These are phyloP conservation scores for Dalbergia oliveri DNA, from an alignment of 306 rosid genomes.

Conservation along the genomic window DNA sequence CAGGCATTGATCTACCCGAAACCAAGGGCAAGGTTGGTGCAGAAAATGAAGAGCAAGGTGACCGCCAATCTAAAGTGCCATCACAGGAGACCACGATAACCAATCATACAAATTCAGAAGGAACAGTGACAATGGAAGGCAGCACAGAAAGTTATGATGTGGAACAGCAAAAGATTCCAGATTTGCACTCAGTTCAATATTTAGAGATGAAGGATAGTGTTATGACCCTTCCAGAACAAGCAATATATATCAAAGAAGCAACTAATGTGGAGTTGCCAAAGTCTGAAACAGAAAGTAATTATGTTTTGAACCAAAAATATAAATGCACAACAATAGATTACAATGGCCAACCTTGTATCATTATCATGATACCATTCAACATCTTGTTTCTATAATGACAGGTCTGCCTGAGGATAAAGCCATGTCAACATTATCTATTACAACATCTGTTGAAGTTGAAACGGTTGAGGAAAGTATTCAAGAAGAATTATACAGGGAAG, in stretches of 20 bases:
- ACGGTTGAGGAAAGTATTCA: neutral
- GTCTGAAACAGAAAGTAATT: neutral
- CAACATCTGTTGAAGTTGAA: slow-evolving; percentile 1
- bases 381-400: neutral
- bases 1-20: neutral
- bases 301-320: neutral
- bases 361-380: no score
- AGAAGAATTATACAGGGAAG: neutral
- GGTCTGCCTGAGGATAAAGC: slow-evolving; percentile 21
- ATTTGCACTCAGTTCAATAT: neutral
- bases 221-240: neutral
- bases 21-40: neutral
- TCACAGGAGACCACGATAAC: neutral
- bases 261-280: neutral
- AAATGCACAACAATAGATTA: neutral
- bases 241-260: neutral
- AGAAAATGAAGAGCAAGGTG: neutral
- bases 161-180: neutral
- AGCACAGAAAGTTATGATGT: neutral
- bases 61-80: neutral
- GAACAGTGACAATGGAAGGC: neutral
- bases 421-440: neutral
- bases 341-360: neutral
- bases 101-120: neutral
- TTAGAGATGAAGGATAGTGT: neutral